A percentile compares a stretch with the other conserved stretches of the same genome.
These are phyloP conservation scores for Remersonia thermophila DNA, from an alignment of 2,329 filamentous ascomycete species.

Conservation along the genomic window DNA sequence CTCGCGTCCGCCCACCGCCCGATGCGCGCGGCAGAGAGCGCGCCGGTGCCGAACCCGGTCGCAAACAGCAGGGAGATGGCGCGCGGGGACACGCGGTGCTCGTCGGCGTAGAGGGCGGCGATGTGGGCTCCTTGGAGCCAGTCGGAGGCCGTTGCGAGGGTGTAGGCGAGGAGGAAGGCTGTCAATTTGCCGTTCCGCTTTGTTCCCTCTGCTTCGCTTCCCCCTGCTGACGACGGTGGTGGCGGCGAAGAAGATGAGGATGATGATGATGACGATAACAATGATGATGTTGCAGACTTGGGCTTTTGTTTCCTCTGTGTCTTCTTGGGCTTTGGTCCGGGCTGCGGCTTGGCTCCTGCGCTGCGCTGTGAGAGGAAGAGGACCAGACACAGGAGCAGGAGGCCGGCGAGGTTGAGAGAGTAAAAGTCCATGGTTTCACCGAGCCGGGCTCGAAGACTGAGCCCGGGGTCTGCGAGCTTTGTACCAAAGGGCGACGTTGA, in stretches of 20 bases:
- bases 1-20: slow-evolving; percentile 36
- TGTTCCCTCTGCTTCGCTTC: slow-evolving; percentile 20
- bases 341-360: background rate
- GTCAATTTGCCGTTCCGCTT: background rate
- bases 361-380: background rate
- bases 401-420: background rate
- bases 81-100: slow-evolving; percentile 19
- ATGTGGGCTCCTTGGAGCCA: slow-evolving; percentile 35
- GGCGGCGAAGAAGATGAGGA: background rate
- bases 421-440: background rate
- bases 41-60: slow-evolving; percentile 32
- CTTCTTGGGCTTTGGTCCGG: background rate
- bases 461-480: no score
- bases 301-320: no score
- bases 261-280: background rate
- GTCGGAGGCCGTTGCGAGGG: slow-evolving; percentile 37
- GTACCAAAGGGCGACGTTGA: no score
- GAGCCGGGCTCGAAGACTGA: no score
- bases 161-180: slow-evolving; percentile 31
- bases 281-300: background rate
- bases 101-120: slow-evolving; percentile 25
- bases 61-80: slow-evolving; percentile 30
- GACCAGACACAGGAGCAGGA: background rate
- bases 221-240: background rate
- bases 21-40: slow-evolving; percentile 32